phyloP scores from a whole-genome alignment of 1,284 basidiomycete genomes.

The Irpex sp. region DNA sequence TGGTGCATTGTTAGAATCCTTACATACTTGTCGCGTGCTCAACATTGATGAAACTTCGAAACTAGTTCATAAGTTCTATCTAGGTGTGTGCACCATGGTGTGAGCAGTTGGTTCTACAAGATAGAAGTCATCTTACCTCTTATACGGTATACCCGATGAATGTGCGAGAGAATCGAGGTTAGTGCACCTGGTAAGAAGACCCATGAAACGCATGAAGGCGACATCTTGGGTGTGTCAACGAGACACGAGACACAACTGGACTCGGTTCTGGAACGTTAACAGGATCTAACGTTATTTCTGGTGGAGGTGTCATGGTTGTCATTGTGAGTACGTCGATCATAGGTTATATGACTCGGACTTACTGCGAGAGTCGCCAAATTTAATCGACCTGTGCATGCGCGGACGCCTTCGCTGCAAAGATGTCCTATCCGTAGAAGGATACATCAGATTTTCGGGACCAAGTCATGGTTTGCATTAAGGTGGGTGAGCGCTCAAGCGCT shows the following conservation, averaged over 20 bases:
- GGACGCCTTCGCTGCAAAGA: no score
- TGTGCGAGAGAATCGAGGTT: not conserved
- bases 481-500: no score
- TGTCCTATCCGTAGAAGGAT: no score
- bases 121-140: not conserved
- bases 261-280: not conserved
- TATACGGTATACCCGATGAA: not conserved
- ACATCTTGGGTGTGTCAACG: not conserved
- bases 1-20: no score
- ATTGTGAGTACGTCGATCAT: no score
- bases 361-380: no score
- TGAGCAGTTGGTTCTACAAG: not conserved
- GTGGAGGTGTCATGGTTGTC: no score
- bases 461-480: no score
- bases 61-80: not conserved
- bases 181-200: not conserved
- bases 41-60: not conserved
- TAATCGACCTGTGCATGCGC: no score
- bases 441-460: no score
- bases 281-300: not conserved
- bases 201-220: not conserved
- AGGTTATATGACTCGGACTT: no score
- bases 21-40: not conserved
- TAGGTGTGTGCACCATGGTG: not conserved
- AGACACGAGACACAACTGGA: not conserved